These are phyloP conservation scores for Pugionium cornutum DNA, from an alignment of 345 rosid species.

Conservation along the genomic window DNA sequence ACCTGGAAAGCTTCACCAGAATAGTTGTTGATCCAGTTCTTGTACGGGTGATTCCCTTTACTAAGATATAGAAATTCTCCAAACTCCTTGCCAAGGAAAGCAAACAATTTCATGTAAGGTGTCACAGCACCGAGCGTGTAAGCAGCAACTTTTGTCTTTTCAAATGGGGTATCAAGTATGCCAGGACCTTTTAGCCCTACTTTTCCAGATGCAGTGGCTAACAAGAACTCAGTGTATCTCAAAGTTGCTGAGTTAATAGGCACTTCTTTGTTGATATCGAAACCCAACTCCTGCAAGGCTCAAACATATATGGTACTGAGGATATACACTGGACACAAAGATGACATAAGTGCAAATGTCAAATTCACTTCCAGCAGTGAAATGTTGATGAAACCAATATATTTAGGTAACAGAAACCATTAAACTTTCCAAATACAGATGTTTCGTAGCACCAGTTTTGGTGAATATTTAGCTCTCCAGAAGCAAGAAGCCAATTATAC, in stretches of 20 bases:
- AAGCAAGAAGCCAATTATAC: too few relatives aligned
- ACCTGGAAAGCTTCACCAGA: slow-evolving; percentile 84
- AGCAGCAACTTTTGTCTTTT: slow-evolving; percentile 94
- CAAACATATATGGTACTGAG: slow-evolving; percentile 11
- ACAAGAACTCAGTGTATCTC: slow-evolving; percentile 78
- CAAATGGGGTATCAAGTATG: slow-evolving; percentile 94
- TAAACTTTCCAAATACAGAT: too few relatives aligned
- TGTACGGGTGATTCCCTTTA: slow-evolving; percentile 64
- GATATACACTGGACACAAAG: slow-evolving; percentile 4
- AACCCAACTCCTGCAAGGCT: slow-evolving; percentile 77
- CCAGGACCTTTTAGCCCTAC: slow-evolving; percentile 91
- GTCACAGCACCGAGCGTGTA: slow-evolving; percentile 94
- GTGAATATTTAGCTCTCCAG: too few relatives aligned
- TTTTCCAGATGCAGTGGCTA: slow-evolving; percentile 96
- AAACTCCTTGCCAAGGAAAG: slow-evolving; percentile 75
- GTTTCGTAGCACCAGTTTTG: too few relatives aligned
- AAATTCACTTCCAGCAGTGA: too few relatives aligned
- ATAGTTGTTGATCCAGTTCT: slow-evolving; percentile 84
- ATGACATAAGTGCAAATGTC: too few relatives aligned
- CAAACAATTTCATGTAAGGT: slow-evolving; percentile 95
- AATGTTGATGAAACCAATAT: too few relatives aligned
- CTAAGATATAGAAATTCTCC: slow-evolving; percentile 50
- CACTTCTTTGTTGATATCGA: slow-evolving; percentile 57
- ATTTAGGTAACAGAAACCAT: too few relatives aligned
- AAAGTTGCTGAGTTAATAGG: slow-evolving; percentile 62